Evolutionary conservation across 2,329 filamentous ascomycete species (phyloP).

Genomic region (Aspergillus puulaauensis): DNA sequence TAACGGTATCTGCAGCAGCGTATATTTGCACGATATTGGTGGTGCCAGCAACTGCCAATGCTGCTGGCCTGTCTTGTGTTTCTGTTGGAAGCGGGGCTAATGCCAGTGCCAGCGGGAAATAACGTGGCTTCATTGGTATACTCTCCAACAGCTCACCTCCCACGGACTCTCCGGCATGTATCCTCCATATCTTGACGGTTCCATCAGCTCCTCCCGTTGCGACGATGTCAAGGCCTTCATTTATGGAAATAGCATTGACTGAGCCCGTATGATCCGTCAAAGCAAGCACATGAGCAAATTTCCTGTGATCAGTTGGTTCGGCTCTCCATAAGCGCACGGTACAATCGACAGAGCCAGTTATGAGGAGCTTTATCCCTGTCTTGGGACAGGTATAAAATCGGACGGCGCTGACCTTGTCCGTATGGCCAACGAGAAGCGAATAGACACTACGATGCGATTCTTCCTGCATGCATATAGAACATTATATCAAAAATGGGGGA

Average conservation of each 20-base stretch:
- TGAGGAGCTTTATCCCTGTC: slow-evolving; percentile 56
- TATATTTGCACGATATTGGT: slow-evolving; percentile 79
- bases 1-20: slow-evolving; percentile 51
- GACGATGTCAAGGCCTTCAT: slow-evolving; percentile 49
- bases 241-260: slow-evolving; percentile 63
- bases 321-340: slow-evolving; percentile 64
- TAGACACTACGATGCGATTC: slow-evolving; percentile 58
- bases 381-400: slow-evolving; percentile 65
- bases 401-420: slow-evolving; percentile 76
- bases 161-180: slow-evolving; percentile 43
- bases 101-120: slow-evolving; percentile 77
- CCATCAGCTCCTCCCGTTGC: slow-evolving; percentile 64
- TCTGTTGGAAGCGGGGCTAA: slow-evolving; percentile 59
- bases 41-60: slow-evolving; percentile 85
- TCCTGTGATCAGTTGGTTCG: slow-evolving; percentile 18
- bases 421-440: slow-evolving; percentile 71
- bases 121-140: slow-evolving; percentile 71
- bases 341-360: slow-evolving; percentile 82
- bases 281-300: slow-evolving; percentile 49
- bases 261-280: slow-evolving; percentile 69
- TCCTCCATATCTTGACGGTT: slow-evolving; percentile 66
- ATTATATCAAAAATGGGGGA: neutral
- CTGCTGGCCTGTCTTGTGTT: slow-evolving; percentile 48
- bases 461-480: slow-evolving; percentile 36
- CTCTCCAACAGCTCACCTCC: slow-evolving; percentile 61